Conservation (phyloP, 1,284 basidiomycete species). For the Vanrija sp. region DNA sequence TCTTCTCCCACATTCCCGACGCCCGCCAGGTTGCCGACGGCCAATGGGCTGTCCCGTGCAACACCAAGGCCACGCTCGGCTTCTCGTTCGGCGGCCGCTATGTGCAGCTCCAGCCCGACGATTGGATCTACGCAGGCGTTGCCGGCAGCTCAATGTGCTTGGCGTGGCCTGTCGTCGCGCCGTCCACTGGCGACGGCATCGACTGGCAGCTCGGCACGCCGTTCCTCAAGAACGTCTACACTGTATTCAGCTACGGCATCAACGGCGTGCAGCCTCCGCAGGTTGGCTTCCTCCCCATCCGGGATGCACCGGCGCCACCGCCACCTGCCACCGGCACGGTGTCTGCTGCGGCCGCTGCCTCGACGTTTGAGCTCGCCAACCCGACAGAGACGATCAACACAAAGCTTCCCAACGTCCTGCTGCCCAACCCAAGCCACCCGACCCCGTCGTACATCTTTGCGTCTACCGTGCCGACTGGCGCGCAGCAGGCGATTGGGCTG, state of each 20-base stretch:
- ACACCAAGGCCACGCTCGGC: constrained; percentile 61
- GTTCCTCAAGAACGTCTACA: constrained; percentile 76
- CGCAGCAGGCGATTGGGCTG: constrained; percentile 37
- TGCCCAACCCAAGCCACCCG: constrained; percentile 63
- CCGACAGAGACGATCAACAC: constrained; percentile 57
- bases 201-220: constrained; percentile 85
- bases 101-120: constrained; percentile 68
- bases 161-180: constrained; percentile 70
- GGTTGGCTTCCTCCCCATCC: constrained; percentile 41
- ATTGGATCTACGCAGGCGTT: constrained; percentile 75
- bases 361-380: constrained; percentile 10
- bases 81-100: constrained; percentile 66
- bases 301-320: constrained; percentile 4
- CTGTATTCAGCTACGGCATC: constrained; percentile 57
- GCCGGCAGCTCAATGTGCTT: constrained; percentile 66
- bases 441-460: constrained; percentile 69
- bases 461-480: constrained; percentile 36
- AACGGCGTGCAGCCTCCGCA: constrained; percentile 37
- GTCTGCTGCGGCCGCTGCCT: background rate
- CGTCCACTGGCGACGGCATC: constrained; percentile 68
- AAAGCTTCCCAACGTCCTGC: constrained; percentile 67
- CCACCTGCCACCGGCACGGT: constrained; percentile 2
- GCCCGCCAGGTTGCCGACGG: constrained; percentile 66
- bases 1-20: constrained; percentile 62
- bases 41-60: constrained; percentile 78